Conservation (phyloP, 1,139 yeast species). For the Blastobotrys ciferrii region DNA sequence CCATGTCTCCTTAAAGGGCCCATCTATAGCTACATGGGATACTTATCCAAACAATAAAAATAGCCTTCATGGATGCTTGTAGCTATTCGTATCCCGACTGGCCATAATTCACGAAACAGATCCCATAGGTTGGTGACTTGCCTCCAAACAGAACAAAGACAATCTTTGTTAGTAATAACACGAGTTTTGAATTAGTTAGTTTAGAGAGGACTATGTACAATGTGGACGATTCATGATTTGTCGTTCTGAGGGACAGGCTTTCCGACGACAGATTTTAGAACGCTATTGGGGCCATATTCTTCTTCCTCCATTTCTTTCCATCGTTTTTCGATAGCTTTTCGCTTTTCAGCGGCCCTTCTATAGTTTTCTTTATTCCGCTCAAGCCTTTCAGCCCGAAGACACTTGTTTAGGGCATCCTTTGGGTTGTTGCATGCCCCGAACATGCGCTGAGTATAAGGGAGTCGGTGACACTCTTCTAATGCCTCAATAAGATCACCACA, state of each 20-base stretch:
- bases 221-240: conserved; percentile 1
- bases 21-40: too few relatives aligned
- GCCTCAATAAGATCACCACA: conserved; percentile 85
- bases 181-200: too few relatives aligned
- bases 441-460: conserved; percentile 67
- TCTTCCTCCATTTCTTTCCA: conserved; percentile 71
- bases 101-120: too few relatives aligned
- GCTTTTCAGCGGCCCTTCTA: conserved; percentile 53
- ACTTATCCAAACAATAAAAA: too few relatives aligned
- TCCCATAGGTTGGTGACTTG: too few relatives aligned
- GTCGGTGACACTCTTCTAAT: conserved; percentile 82
- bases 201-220: not conserved
- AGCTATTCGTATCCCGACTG: too few relatives aligned
- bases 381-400: conserved; percentile 76
- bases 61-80: too few relatives aligned
- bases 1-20: too few relatives aligned
- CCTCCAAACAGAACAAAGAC: too few relatives aligned
- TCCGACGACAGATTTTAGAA: conserved; percentile 62
- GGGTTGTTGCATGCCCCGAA: conserved; percentile 83
- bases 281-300: conserved; percentile 72
- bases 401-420: conserved; percentile 72
- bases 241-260: conserved; percentile 23
- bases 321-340: conserved; percentile 51
- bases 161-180: too few relatives aligned
- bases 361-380: conserved; percentile 66